phyloP scores from a whole-genome alignment of 768 basidiomycete genomes.

The Grammothele lineata region DNA sequence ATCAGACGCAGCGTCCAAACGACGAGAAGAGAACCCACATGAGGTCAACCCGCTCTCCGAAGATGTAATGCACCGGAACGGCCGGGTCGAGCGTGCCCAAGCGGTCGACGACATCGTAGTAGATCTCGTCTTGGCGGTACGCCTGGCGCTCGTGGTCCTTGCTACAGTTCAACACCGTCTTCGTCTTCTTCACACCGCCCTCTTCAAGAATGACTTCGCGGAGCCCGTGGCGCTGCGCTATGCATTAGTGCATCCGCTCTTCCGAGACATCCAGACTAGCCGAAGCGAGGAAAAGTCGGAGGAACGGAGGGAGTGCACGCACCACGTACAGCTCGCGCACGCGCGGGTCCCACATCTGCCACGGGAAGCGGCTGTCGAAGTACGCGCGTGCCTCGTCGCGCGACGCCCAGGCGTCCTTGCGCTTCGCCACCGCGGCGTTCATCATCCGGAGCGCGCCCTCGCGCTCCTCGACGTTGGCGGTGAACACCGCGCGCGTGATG shows the following conservation, averaged over 20 bases:
- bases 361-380: conserved; percentile 40
- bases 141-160: conserved; percentile 7
- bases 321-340: conserved; percentile 32
- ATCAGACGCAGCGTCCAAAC: no score
- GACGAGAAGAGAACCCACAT: conserved; percentile 4
- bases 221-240: background rate
- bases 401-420: conserved; percentile 31
- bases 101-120: conserved; percentile 10
- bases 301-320: conserved; percentile 6
- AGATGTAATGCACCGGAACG: conserved; percentile 6
- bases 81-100: conserved; percentile 3
- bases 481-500: conserved; percentile 8
- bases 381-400: conserved; percentile 38
- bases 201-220: background rate
- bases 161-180: conserved; percentile 5
- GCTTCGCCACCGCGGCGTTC: conserved; percentile 2
- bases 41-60: conserved; percentile 8
- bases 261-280: background rate
- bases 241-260: background rate
- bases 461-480: conserved; percentile 1
- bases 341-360: conserved; percentile 43
- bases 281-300: conserved; percentile 9
- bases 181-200: background rate
- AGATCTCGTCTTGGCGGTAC: conserved; percentile 3
- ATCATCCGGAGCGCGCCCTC: conserved; percentile 2